A percentile compares a stretch with the other conserved stretches of the same genome.
These are phyloP conservation scores for Rosa lucieae DNA, from an alignment of 306 rosid species.

Conservation along the genomic window DNA sequence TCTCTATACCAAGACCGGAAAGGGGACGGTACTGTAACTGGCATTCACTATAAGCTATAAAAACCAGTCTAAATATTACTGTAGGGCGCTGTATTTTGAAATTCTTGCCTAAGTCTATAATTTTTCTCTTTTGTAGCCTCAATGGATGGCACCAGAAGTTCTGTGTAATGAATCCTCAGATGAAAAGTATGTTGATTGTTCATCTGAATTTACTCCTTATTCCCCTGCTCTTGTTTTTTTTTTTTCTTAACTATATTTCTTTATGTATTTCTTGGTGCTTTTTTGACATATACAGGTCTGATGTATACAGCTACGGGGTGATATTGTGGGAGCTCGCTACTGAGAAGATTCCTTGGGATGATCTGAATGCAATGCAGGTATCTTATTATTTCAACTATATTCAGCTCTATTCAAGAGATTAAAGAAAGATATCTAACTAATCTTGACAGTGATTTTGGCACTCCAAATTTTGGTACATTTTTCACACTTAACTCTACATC, in stretches of 20 bases:
- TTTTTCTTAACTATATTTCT: slow-evolving; percentile 25
- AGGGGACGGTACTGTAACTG: slow-evolving; percentile 71
- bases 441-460: too few species aligned
- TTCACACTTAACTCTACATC: too few species aligned
- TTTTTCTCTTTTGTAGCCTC: slow-evolving; percentile 66
- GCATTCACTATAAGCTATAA: slow-evolving; percentile 11
- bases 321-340: slow-evolving; percentile 96
- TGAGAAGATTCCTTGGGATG: slow-evolving; percentile 97
- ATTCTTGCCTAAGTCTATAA: slow-evolving; percentile 1
- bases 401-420: slow-evolving; percentile 4
- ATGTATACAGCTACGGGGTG: slow-evolving; percentile 92
- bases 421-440: neutral
- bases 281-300: slow-evolving; percentile 57
- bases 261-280: slow-evolving; percentile 37
- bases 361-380: slow-evolving; percentile 96
- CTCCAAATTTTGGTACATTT: too few species aligned
- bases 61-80: neutral
- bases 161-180: slow-evolving; percentile 91
- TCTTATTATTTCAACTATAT: slow-evolving; percentile 28
- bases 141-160: slow-evolving; percentile 99
- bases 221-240: neutral
- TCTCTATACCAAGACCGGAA: slow-evolving; percentile 85
- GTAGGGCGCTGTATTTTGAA: slow-evolving; percentile 37
- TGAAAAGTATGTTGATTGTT: slow-evolving; percentile 65
- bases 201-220: neutral